phyloP scores from a whole-genome alignment of 331 rosid species.

The Quercus phellos region DNA sequence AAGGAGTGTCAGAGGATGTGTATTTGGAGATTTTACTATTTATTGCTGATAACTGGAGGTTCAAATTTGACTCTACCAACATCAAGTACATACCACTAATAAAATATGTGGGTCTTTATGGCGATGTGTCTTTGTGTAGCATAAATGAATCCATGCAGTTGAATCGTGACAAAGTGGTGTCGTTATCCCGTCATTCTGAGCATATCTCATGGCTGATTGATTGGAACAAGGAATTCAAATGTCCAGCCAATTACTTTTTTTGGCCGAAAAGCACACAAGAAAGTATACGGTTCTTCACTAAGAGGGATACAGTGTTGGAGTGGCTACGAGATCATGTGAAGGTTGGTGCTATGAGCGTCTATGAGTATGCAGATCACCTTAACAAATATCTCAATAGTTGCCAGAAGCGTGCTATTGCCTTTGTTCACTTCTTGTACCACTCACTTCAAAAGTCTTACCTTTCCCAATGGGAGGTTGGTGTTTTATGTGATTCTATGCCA shows the following conservation, averaged over 20 bases:
- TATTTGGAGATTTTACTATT: constrained; percentile 44
- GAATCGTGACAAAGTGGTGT: constrained; percentile 19
- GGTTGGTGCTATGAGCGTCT: constrained; percentile 5
- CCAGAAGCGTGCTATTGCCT: constrained; percentile 3
- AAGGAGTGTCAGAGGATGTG: constrained; percentile 26
- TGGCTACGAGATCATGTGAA: constrained; percentile 26
- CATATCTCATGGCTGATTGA: constrained; percentile 53
- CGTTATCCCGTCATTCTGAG: constrained; percentile 13
- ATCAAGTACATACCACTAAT: constrained; percentile 39
- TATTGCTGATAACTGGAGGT: constrained; percentile 42
- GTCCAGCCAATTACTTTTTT: constrained; percentile 26
- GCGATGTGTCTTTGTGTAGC: constrained; percentile 19
- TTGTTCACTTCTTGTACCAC: constrained; percentile 31
- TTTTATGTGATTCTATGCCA: constrained; percentile 25
- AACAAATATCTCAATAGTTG: not conserved
- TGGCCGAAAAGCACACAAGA: constrained; percentile 50
- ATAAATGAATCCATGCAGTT: not conserved
- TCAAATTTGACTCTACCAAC: constrained; percentile 23
- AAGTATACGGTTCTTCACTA: constrained; percentile 21
- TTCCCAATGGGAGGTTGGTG: not conserved
- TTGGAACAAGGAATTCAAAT: constrained; percentile 47
- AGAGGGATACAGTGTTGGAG: constrained; percentile 6
- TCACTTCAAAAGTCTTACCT: not conserved
- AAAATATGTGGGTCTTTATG: constrained; percentile 39
- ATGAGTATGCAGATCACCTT: constrained; percentile 14